These are phyloP conservation scores for Pythium graminicola DNA, from an alignment of 352 stramenopile genomes.

Conservation along the genomic window DNA sequence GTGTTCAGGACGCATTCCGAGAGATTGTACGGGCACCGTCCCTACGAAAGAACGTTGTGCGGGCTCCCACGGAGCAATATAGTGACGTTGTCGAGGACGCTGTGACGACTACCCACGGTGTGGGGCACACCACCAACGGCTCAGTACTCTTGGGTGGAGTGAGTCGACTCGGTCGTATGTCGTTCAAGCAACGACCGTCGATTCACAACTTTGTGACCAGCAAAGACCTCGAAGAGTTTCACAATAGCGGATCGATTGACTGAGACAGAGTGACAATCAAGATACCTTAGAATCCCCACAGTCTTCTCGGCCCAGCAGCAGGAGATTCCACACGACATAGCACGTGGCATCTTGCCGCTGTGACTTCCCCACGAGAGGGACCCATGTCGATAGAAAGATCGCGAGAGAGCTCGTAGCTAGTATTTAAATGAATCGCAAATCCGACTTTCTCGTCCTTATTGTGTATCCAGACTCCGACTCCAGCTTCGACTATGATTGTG, in stretches of 20 bases:
- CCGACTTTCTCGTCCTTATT: neutral
- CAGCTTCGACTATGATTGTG: neutral
- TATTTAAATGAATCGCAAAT: too few species aligned
- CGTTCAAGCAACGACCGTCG: slow-evolving; percentile 27
- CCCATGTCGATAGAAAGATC: too few species aligned
- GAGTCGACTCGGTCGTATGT: slow-evolving; percentile 17
- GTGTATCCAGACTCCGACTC: neutral
- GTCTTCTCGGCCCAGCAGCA: too few species aligned
- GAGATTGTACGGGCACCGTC: slow-evolving; percentile 32
- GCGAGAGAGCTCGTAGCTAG: too few species aligned
- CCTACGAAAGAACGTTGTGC: slow-evolving; percentile 12
- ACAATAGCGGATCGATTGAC: slow-evolving; percentile 29
- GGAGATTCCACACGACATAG: too few species aligned
- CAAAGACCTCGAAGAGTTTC: slow-evolving; percentile 57
- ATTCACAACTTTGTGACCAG: slow-evolving; percentile 52
- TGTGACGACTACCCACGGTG: neutral
- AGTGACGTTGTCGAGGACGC: neutral
- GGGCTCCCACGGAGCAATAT: neutral
- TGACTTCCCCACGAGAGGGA: too few species aligned
- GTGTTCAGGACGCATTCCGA: slow-evolving; percentile 42
- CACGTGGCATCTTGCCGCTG: too few species aligned
- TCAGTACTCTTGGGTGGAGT: neutral
- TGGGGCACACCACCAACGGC: neutral
- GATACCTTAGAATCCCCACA: neutral
- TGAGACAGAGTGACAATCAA: slow-evolving; percentile 10